Conservation (phyloP, 2,329 filamentous ascomycete genomes). For the Gaeumannomyces tritici region DNA sequence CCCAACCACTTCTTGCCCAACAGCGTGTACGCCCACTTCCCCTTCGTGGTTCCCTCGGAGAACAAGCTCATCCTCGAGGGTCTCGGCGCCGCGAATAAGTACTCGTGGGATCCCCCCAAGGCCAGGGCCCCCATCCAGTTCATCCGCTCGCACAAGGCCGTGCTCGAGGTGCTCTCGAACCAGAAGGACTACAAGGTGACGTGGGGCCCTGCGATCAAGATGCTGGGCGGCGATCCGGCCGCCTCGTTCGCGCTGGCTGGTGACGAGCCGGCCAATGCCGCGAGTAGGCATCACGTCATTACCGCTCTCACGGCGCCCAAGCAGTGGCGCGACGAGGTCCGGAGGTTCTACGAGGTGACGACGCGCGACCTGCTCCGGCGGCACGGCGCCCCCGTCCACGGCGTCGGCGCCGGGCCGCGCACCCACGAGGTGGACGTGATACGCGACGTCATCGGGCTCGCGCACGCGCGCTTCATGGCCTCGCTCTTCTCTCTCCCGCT, state of each 20-base stretch:
- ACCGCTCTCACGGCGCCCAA: constrained; percentile 15
- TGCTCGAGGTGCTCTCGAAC: constrained; percentile 7
- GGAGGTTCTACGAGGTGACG: constrained; percentile 1
- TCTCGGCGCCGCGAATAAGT: constrained; percentile 44
- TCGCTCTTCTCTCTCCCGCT: constrained; percentile 50
- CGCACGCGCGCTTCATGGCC: constrained; percentile 44
- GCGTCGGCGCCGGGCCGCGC: constrained; percentile 11
- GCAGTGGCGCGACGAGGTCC: background rate
- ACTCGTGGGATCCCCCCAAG: constrained; percentile 46
- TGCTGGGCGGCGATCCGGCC: constrained; percentile 15
- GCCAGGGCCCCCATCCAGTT: constrained; percentile 34
- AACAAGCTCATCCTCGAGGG: constrained; percentile 49
- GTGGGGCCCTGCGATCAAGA: constrained; percentile 21
- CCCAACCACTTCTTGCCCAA: constrained; percentile 33
- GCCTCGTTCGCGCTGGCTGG: constrained; percentile 29
- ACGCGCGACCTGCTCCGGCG: background rate
- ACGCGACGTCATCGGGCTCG: constrained; percentile 48
- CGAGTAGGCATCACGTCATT: constrained; percentile 18
- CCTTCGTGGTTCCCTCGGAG: constrained; percentile 28
- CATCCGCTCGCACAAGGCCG: constrained; percentile 40
- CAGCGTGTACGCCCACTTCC: constrained; percentile 56
- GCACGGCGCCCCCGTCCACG: background rate
- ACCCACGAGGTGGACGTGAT: constrained; percentile 31
- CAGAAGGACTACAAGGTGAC: constrained; percentile 21
- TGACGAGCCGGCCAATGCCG: constrained; percentile 19